These are phyloP conservation scores for Mortierella sp. DNA, from an alignment of 371 early-diverging fungal species.

Conservation along the genomic window DNA sequence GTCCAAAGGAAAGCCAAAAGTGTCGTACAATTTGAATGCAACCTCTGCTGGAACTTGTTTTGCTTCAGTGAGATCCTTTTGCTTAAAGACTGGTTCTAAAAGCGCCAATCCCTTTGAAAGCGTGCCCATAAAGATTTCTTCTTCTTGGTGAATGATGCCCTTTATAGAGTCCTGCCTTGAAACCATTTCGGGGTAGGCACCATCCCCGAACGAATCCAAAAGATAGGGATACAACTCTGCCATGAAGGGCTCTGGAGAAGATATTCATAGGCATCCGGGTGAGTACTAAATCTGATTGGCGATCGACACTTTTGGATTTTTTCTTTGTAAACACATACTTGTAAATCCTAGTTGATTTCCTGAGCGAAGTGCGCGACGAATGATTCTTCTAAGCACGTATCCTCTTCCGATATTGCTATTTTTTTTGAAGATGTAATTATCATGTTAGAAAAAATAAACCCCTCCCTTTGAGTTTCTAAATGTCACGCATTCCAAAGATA, in stretches of 20 bases:
- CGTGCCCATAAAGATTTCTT: slow-evolving; percentile 72
- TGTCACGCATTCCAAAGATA: too few relatives aligned
- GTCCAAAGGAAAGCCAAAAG: slow-evolving; percentile 85
- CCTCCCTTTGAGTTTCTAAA: too few relatives aligned
- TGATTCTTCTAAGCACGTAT: slow-evolving; percentile 83
- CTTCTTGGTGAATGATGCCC: slow-evolving; percentile 75
- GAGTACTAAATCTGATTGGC: background rate
- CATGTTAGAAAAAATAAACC: background rate
- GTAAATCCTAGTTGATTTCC: slow-evolving; percentile 76
- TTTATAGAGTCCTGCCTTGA: slow-evolving; percentile 66
- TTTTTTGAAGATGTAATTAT: too few relatives aligned
- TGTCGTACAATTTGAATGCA: slow-evolving; percentile 81
- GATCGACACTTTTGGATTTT: background rate
- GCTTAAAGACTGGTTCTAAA: slow-evolving; percentile 69
- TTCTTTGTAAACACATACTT: slow-evolving; percentile 39
- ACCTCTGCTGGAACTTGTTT: slow-evolving; percentile 63
- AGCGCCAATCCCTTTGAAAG: slow-evolving; percentile 73
- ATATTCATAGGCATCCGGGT: background rate
- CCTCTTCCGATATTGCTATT: slow-evolving; percentile 78
- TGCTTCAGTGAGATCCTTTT: slow-evolving; percentile 54
- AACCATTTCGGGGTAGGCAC: slow-evolving; percentile 70
- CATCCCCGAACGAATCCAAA: slow-evolving; percentile 63
- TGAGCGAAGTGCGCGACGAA: slow-evolving; percentile 80
- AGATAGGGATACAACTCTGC: slow-evolving; percentile 73
- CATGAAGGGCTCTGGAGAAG: slow-evolving; percentile 65